These are phyloP conservation scores for Fragilariopsis cylindrus DNA, from an alignment of 108 stramenopile genomes.

Conservation along the genomic window DNA sequence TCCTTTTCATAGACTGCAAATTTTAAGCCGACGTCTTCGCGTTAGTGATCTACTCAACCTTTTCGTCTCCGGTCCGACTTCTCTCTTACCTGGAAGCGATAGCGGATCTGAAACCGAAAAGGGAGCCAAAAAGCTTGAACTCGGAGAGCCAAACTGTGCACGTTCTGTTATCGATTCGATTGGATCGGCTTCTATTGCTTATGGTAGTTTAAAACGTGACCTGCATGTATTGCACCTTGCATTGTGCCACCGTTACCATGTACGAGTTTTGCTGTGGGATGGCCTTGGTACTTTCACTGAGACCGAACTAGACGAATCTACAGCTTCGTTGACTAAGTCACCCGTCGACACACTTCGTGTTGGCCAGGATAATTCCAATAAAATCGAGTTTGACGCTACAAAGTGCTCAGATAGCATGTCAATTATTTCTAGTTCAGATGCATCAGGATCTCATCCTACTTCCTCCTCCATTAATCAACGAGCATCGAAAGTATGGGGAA, in stretches of 20 bases:
- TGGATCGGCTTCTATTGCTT: conserved; percentile 15
- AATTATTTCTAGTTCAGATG: conserved; percentile 36
- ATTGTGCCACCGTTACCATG: conserved; percentile 59
- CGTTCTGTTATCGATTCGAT: conserved; percentile 27
- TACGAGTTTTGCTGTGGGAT: conserved; percentile 65
- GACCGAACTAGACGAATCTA: conserved; percentile 44
- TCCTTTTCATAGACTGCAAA: conserved; percentile 52
- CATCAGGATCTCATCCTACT: not conserved
- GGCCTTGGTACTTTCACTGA: conserved; percentile 54
- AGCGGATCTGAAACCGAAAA: not conserved
- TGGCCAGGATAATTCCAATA: conserved; percentile 36
- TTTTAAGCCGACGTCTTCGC: conserved; percentile 64
- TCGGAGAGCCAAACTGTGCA: conserved; percentile 21
- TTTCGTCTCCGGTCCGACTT: conserved; percentile 45
- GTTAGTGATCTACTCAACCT: conserved; percentile 64
- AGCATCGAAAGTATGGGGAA: conserved; percentile 86
- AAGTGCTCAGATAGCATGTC: conserved; percentile 91
- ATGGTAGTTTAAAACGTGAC: conserved; percentile 30
- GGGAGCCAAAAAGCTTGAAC: not conserved
- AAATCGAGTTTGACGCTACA: conserved; percentile 64
- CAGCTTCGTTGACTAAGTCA: conserved; percentile 21
- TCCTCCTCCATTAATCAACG: conserved; percentile 72
- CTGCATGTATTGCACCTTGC: conserved; percentile 53
- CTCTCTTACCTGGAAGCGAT: conserved; percentile 15
- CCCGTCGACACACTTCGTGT: conserved; percentile 49